A percentile compares a stretch with the other conserved stretches of the same genome.
Evolutionary conservation across 2,329 filamentous ascomycete species (phyloP).

Genomic region (Colletotrichum sidae): DNA sequence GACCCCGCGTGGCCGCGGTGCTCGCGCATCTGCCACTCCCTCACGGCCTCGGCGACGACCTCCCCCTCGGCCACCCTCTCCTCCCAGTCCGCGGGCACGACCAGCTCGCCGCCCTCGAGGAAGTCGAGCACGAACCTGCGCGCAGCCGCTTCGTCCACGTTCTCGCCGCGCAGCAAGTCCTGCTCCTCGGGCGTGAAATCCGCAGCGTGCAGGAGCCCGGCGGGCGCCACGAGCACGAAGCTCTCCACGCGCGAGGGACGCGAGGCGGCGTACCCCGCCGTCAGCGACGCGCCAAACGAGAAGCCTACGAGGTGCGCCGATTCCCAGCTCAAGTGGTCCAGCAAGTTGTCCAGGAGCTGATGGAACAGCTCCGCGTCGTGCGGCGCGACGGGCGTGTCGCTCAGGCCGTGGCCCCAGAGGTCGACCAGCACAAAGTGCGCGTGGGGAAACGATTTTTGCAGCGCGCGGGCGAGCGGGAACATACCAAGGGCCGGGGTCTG

Average conservation of each 20-base stretch:
- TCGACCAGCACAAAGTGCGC: slow-evolving; percentile 58
- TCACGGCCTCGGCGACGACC: slow-evolving; percentile 59
- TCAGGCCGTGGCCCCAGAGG: slow-evolving; percentile 66
- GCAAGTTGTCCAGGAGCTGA: slow-evolving; percentile 50
- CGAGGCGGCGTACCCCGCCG: slow-evolving; percentile 51
- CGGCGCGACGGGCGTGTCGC: slow-evolving; percentile 56
- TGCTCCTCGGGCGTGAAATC: slow-evolving; percentile 45
- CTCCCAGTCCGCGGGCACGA: slow-evolving; percentile 57
- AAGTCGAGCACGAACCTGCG: slow-evolving; percentile 50
- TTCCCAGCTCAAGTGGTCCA: slow-evolving; percentile 55
- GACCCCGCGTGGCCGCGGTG: slow-evolving; percentile 59
- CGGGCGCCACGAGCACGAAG: slow-evolving; percentile 59
- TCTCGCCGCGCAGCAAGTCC: slow-evolving; percentile 40
- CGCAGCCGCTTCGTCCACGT: slow-evolving; percentile 46
- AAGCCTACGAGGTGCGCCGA: slow-evolving; percentile 59
- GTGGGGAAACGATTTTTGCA: slow-evolving; percentile 49
- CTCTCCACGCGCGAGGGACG: slow-evolving; percentile 46
- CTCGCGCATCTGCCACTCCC: slow-evolving; percentile 59
- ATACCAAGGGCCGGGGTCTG: slow-evolving; percentile 63
- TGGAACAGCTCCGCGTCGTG: slow-evolving; percentile 58
- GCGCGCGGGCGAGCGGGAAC: slow-evolving; percentile 51
- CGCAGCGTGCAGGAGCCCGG: slow-evolving; percentile 51
- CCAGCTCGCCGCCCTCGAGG: slow-evolving; percentile 56
- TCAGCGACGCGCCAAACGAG: slow-evolving; percentile 59
- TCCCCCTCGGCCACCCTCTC: slow-evolving; percentile 53